Base-by-base conservation (phyloP, 2,329 filamentous ascomycete genomes). In the Thermothelomyces thermophilus region DNA sequence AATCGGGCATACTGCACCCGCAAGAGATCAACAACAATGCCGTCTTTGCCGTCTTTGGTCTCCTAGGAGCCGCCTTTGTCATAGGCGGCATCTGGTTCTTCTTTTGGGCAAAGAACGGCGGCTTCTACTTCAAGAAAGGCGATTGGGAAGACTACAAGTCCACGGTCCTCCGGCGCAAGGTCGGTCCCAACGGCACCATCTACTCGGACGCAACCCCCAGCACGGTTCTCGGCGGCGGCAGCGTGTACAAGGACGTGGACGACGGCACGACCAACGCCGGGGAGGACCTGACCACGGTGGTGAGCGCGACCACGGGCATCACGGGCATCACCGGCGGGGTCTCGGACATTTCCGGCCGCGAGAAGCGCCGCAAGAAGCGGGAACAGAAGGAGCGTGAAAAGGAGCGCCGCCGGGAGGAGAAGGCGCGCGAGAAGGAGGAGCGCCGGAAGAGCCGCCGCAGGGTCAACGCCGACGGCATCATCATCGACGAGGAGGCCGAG, bases 141-240 rank as follows among this genome's bases (percentile, higher is more conserved):
- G 93, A 98, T 69, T 98, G 93, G 91, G 91, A 97, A 5, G 93
- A 98, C 63, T 98, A 98, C 80, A 97, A 97, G 67, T 85, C 86
- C 1, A 96, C 91, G 0, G 93, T 98, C 2, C 70, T 98, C 40
- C 80, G 93, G 36, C 86, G 90, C 46, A 90, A 86, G 62, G 30
- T 33, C 5, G 90, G 90, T 0, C 89, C 90, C 5, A 90, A 96
- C 68, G 91, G 91, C 35, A 90, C 86, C 39, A 83, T 91, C 1
- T 74, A 96, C 4, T 86, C 82, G 48, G 87, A 88, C 48, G 90
- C 87, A 0, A 95, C 90, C 1, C 81, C 82, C 61, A 84, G 82
- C 60, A 96, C 90, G 1, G 77, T 86, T 56, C 77, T 96, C 0
- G 91, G 91, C n/a, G 90, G 89, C 42, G 89, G 89, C 39, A 91